These are phyloP conservation scores for Aspergillus intermedius DNA, from an alignment of 2,329 filamentous ascomycete genomes.

Conservation along the genomic window DNA sequence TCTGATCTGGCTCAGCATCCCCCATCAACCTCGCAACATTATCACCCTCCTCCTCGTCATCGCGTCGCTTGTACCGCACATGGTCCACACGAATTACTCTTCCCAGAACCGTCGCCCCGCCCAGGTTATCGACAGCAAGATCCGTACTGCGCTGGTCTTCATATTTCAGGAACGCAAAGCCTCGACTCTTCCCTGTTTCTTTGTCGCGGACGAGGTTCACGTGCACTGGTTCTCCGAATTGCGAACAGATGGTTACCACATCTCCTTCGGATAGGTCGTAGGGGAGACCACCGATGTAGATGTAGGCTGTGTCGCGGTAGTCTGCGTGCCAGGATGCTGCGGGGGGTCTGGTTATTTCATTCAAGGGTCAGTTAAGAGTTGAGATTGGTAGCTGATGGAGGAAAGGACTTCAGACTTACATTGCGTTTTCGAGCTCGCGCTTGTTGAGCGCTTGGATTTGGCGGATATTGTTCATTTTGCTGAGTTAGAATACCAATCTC, in stretches of 20 bases:
- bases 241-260: slow-evolving; percentile 91
- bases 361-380: slow-evolving; percentile 6
- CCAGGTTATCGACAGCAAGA: slow-evolving; percentile 90
- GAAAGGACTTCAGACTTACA: slow-evolving; percentile 48
- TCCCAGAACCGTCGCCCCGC: slow-evolving; percentile 75
- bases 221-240: slow-evolving; percentile 91
- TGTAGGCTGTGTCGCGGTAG: slow-evolving; percentile 92
- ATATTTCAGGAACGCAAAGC: slow-evolving; percentile 96
- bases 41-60: slow-evolving; percentile 55
- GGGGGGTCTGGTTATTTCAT: slow-evolving; percentile 52
- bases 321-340: slow-evolving; percentile 95
- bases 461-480: slow-evolving; percentile 83
- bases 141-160: slow-evolving; percentile 96
- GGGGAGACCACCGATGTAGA: slow-evolving; percentile 91
- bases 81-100: slow-evolving; percentile 83
- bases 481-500: slow-evolving; percentile 1
- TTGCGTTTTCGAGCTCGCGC: slow-evolving; percentile 82
- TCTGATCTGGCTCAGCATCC: slow-evolving; percentile 37
- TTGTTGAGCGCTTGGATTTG: slow-evolving; percentile 90
- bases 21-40: slow-evolving; percentile 45
- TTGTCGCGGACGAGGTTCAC: slow-evolving; percentile 90
- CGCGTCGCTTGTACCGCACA: slow-evolving; percentile 79
- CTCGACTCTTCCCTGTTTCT: slow-evolving; percentile 89
- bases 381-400: slow-evolving; percentile 2
- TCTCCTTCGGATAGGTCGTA: slow-evolving; percentile 94